phyloP scores from a whole-genome alignment of 2,329 filamentous ascomycete species.

The Gremmenia infestans region DNA sequence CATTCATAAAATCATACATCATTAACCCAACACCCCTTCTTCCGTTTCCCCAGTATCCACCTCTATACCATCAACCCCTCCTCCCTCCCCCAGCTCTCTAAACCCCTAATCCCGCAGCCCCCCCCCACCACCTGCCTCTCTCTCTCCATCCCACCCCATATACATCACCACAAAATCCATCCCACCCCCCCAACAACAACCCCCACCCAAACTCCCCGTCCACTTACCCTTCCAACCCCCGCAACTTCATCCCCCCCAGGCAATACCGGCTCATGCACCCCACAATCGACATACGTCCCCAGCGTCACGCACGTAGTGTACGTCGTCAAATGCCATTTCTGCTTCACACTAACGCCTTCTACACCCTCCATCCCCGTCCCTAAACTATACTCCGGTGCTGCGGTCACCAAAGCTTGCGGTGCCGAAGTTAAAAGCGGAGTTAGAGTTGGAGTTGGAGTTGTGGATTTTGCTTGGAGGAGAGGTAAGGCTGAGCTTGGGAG shows the following conservation, averaged over 20 bases:
- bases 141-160: background rate
- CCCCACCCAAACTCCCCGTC: no score
- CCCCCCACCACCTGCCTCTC: no score
- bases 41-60: background rate
- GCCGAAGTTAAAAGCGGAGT: background rate
- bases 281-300: constrained; percentile 21
- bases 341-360: constrained; percentile 4
- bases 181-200: constrained; percentile 5
- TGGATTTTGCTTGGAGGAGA: background rate
- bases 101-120: no score
- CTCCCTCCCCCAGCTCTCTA: no score
- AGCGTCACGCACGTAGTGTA: constrained; percentile 26
- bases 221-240: constrained; percentile 8
- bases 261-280: constrained; percentile 27
- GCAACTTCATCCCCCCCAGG: constrained; percentile 28
- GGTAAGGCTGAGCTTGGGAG: background rate
- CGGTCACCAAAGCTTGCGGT: constrained; percentile 9
- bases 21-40: background rate
- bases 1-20: background rate
- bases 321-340: constrained; percentile 30
- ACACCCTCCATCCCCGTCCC: background rate
- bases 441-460: background rate
- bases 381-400: constrained; percentile 2
- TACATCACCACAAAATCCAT: background rate
- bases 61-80: background rate